Evolutionary conservation across 805 yeast genomes (phyloP).

Genomic region (Metschnikowia cubensis): DNA sequence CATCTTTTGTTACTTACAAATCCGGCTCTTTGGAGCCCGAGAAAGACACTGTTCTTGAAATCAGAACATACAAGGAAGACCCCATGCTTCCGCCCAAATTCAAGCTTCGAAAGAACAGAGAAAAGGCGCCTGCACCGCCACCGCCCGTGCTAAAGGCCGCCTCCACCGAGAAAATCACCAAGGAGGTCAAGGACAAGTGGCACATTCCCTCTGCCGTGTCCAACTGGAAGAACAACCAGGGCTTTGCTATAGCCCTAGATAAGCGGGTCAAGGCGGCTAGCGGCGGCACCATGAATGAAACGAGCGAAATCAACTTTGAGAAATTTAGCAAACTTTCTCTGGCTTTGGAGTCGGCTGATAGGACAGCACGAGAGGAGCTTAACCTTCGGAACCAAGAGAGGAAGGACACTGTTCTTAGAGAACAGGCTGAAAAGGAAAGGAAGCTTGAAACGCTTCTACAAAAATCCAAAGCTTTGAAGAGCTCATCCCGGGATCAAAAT

Average conservation of each 20-base stretch:
- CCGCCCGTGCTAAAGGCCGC: constrained; percentile 62
- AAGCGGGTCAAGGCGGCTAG: constrained; percentile 61
- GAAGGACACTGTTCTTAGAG: constrained; percentile 21
- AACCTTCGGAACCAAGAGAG: constrained; percentile 25
- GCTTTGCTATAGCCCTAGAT: constrained; percentile 77
- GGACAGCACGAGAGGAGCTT: constrained; percentile 26
- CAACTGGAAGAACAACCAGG: constrained; percentile 93
- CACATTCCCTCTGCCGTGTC: constrained; percentile 87
- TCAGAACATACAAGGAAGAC: constrained; percentile 66
- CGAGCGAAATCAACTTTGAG: constrained; percentile 44
- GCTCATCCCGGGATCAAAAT: background rate
- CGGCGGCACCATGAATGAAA: constrained; percentile 26
- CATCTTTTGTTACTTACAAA: constrained; percentile 19
- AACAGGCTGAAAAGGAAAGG: constrained; percentile 28
- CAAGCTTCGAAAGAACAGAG: constrained; percentile 69
- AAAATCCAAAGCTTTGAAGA: constrained; percentile 21
- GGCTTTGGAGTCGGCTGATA: constrained; percentile 53
- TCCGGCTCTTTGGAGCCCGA: constrained; percentile 12
- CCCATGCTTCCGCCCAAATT: constrained; percentile 84
- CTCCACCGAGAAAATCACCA: constrained; percentile 49
- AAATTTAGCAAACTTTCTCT: constrained; percentile 60
- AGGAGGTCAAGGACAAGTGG: constrained; percentile 78
- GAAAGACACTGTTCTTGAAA: constrained; percentile 43
- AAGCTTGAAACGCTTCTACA: constrained; percentile 29
- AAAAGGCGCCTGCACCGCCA: constrained; percentile 54